A percentile compares a stretch with the other conserved stretches of the same genome.
Evolutionary conservation across 1,284 basidiomycete genomes (phyloP).

Genomic region (Xerocomus amazonicus): DNA sequence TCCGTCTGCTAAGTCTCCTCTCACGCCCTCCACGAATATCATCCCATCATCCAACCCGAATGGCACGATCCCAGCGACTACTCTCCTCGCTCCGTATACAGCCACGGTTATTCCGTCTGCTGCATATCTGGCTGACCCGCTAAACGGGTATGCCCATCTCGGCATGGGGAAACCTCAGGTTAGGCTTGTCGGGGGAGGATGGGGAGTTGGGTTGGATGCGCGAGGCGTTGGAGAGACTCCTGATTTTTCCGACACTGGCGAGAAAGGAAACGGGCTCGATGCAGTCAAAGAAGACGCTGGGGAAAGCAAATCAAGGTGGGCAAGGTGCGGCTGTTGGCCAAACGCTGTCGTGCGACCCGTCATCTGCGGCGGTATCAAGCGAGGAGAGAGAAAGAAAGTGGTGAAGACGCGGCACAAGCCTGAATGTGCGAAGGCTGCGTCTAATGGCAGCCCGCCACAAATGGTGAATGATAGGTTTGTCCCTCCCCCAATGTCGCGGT

Average conservation of each 20-base stretch:
- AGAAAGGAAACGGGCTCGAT: conserved; percentile 1
- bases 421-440: conserved; percentile 13
- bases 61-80: conserved; percentile 43
- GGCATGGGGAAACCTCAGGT: conserved; percentile 78
- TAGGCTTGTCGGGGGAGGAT: conserved; percentile 74
- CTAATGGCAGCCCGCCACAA: conserved; percentile 5
- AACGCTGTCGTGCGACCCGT: conserved; percentile 86
- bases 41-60: conserved; percentile 36
- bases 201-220: conserved; percentile 81
- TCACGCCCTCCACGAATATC: conserved; percentile 31
- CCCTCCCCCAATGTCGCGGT: conserved; percentile 8
- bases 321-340: conserved; percentile 82
- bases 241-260: conserved; percentile 5
- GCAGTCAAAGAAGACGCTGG: conserved; percentile 5
- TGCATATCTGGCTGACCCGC: conserved; percentile 59
- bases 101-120: conserved; percentile 59
- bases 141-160: conserved; percentile 68
- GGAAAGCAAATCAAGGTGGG: conserved; percentile 61
- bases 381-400: conserved; percentile 10
- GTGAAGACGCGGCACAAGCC: conserved; percentile 17
- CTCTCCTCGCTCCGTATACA: conserved; percentile 54
- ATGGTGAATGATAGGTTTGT: conserved; percentile 12
- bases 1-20: conserved; percentile 36
- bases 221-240: conserved; percentile 63
- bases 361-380: conserved; percentile 44